Base-by-base conservation (phyloP, 2,329 filamentous ascomycete species). In the Samsoniella hepiali region DNA sequence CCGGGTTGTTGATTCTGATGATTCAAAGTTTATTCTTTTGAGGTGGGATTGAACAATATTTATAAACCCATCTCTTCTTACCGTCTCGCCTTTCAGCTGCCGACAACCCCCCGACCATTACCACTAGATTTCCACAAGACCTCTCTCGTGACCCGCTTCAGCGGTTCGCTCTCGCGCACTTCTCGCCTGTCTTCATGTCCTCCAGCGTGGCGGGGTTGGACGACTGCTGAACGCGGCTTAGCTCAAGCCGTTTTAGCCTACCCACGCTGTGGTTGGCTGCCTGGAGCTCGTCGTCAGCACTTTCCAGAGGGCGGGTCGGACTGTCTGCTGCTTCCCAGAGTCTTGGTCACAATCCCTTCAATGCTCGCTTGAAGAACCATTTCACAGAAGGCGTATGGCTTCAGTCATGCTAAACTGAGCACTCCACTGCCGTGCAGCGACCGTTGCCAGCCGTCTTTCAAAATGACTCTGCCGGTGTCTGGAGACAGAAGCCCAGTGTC, bases 201-300 rank as follows among this genome's bases (percentile, higher is more conserved):
- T 45, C 7, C 17, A 6, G 17, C n/a, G 8, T 31, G 32, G 22
- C 34, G 44, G 55, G 27, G 8, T 45, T 22, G 13, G 11, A 40
- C 15, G 29, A n/a, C 15, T 22, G 56, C 44, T 38, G 8, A 36
- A 44, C 44, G 5, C 5, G 27, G 47, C 22, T 45, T 51, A 51
- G 45, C 45, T 42, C 36, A 59, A 40, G n/a, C 9, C n/a, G 31
- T 31, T 36, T 40, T 29, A n/a, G 56, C 44, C 17, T n/a, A 4
- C 6, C 57, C 13, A 11, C 36, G 10, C 27, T 27, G 13, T 32
- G 29, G 29, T 51, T 44, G 22, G 32, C 32, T 40, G 57, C 45
- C 57, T 59, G 11, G 57, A 22, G 38, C 15, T 38, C 10, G 57
- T 60, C 57, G 45, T 60, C 47, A 60, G 57, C 57, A 38, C 34